Evolutionary conservation across 2,329 filamentous ascomycete species (phyloP), one percentile per base, ranked within the genome.

Genomic region (Cercospora canescens): DNA sequence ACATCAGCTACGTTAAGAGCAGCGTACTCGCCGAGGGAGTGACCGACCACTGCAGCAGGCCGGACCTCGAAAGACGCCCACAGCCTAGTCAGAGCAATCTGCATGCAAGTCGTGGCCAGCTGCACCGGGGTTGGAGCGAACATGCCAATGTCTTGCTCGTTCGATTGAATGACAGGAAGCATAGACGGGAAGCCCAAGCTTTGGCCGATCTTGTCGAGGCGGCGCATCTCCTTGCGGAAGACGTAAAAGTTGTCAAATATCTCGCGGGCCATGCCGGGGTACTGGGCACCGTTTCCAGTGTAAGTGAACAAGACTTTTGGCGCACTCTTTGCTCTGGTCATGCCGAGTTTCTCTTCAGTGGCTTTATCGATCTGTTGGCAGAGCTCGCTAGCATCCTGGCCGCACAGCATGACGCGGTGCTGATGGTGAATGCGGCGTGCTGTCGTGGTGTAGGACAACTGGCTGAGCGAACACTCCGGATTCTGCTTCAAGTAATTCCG

Each of bases 21-120:
- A 39, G 90, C 89, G 72, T 92, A 92, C 76, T 93, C 90, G 61
- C 90, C 90, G 30, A 93, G 80, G 71, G 88, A 91, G 77, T 85
- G 83, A 39, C 83, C 83, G 67, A 84, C 81, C 64, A 85, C 85
- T 16, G 84, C 82, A 7, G 77, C 78, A 73, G 85, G 83, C 68
- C 86, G 80, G 76, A 89, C 75, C 58, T 82, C 83, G 82, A 81
- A 84, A n/a, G 81, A 79, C 52, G 78, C 77, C 83, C 83, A 85
- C 82, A 84, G 84, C 72, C 81, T 81, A 34, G 83, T 81, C 62
- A 85, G 79, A 34, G 83, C 82, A 64, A 85, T 82, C 70, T 85
- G 82, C 56, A 85, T 84, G 69, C 82, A 84, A 35, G 82, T 79
- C 82, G 84, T 84, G 52, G 82, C 83, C 32, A 85, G 81, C 75